phyloP scores from a whole-genome alignment of 2,329 filamentous ascomycete species.

The Monilinia polystroma region DNA sequence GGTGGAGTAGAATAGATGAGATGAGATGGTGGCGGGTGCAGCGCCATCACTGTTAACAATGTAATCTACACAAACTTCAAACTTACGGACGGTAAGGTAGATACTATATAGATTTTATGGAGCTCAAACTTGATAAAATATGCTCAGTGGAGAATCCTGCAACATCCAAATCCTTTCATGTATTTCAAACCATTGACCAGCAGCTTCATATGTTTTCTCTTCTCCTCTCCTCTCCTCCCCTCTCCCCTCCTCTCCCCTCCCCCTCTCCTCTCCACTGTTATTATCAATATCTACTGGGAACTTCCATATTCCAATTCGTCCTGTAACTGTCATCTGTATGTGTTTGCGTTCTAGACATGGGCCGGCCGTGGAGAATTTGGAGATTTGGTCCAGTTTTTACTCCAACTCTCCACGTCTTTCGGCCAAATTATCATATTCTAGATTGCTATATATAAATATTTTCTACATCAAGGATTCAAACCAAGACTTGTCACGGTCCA shows the following conservation, averaged over 20 bases:
- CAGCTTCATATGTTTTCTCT: neutral
- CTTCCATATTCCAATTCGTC: neutral
- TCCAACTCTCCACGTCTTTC: neutral
- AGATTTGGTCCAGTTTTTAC: neutral
- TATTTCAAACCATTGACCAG: neutral
- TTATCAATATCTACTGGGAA: neutral
- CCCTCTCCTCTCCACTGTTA: neutral
- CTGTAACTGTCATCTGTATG: neutral
- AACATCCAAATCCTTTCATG: neutral
- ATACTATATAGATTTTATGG: neutral
- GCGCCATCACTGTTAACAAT: neutral
- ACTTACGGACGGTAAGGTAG: neutral
- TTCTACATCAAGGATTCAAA: neutral
- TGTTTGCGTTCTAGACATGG: neutral
- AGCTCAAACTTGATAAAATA: neutral
- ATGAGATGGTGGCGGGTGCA: neutral
- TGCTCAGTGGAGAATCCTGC: neutral
- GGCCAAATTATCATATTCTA: neutral
- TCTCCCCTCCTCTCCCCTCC: no score
- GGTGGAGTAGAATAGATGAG: neutral
- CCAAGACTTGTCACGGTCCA: neutral
- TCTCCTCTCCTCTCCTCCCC: no score
- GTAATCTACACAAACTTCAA: neutral
- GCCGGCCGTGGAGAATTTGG: neutral
- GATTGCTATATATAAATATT: constrained; percentile 2